phyloP scores from a whole-genome alignment of 1,284 basidiomycete genomes.

The Caloboletus inedulis region DNA sequence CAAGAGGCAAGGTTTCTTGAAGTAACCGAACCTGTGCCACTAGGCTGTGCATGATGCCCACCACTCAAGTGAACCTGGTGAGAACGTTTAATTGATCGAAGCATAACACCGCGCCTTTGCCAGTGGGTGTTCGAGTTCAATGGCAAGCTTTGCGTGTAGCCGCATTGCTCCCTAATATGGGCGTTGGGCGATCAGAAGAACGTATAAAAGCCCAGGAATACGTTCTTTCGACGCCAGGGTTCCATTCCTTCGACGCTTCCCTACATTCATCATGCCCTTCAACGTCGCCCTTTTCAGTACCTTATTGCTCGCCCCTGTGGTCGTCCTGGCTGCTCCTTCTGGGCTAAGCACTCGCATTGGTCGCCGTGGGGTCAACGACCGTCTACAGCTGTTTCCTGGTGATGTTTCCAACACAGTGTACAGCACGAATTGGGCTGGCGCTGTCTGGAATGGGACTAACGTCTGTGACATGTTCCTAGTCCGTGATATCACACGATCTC shows the following conservation, averaged over 20 bases:
- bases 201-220: background rate
- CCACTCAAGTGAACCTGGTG: too few species aligned
- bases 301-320: background rate
- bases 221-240: background rate
- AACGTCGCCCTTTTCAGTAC: background rate
- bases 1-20: too few species aligned
- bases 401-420: background rate
- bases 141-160: background rate
- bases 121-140: background rate
- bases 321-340: slow-evolving; percentile 9
- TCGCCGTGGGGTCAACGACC: background rate
- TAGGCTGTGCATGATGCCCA: too few species aligned
- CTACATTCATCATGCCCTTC: slow-evolving; percentile 6
- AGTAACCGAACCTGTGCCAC: too few species aligned
- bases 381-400: background rate
- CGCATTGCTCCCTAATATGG: background rate
- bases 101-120: background rate
- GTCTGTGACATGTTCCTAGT: background rate
- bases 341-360: background rate
- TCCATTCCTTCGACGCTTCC: background rate
- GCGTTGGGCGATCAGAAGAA: background rate
- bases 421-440: background rate
- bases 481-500: background rate
- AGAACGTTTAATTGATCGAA: background rate
- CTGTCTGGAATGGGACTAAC: background rate